Percentiles rank a stretch among this genome's conserved stretches.
Evolutionary conservation across 2,329 filamentous ascomycete genomes (phyloP).

Genomic region (Phoma sp.): DNA sequence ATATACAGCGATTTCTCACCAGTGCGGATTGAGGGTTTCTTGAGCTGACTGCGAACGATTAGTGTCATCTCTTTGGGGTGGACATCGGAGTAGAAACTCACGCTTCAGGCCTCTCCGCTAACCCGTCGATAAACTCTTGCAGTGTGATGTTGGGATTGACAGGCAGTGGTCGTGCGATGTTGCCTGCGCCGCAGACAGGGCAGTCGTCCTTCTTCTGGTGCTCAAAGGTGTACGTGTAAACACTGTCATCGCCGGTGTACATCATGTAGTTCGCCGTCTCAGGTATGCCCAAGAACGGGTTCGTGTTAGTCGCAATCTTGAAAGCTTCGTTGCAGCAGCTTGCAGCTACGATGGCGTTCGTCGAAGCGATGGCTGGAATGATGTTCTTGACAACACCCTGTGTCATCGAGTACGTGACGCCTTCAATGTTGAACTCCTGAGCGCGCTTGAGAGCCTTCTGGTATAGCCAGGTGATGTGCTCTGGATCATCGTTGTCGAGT

Average conservation of each 20-base stretch:
- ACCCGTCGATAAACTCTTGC: constrained; percentile 81
- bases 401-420: constrained; percentile 93
- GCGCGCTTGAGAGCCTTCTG: constrained; percentile 82
- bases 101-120: constrained; percentile 83
- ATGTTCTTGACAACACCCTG: constrained; percentile 99
- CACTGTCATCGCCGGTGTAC: constrained; percentile 94
- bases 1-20: constrained; percentile 89
- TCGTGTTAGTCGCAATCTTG: constrained; percentile 85
- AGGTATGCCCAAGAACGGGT: constrained; percentile 77
- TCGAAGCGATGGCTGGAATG: constrained; percentile 96
- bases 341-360: constrained; percentile 94
- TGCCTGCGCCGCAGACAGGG: constrained; percentile 78
- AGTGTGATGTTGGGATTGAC: constrained; percentile 76
- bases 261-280: constrained; percentile 91
- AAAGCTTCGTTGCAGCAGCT: constrained; percentile 96
- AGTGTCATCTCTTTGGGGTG: constrained; percentile 11
- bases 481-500: constrained; percentile 94
- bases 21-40: constrained; percentile 85
- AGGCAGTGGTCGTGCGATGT: constrained; percentile 75
- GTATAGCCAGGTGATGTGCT: constrained; percentile 97
- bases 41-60: constrained; percentile 68
- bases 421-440: constrained; percentile 85
- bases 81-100: constrained; percentile 32
- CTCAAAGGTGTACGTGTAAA: constrained; percentile 97
- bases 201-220: constrained; percentile 95